These are phyloP conservation scores for Cyclostephanos invisitatus DNA, from an alignment of 108 stramenopile genomes.

Conservation along the genomic window DNA sequence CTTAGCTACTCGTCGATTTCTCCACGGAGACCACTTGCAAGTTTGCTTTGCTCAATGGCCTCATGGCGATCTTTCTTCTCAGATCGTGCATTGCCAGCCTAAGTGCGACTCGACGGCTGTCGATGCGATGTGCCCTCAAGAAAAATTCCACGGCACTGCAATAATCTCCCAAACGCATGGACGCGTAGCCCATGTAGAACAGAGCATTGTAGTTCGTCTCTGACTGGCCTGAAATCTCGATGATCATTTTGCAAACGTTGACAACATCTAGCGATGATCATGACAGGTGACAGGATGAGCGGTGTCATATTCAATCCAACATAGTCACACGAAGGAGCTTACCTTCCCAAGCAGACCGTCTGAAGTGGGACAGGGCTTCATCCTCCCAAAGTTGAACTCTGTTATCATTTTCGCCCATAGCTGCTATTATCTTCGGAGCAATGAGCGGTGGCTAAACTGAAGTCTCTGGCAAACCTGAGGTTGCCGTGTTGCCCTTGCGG, in stretches of 20 bases:
- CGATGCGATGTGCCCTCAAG: not conserved
- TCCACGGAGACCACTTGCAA: no score
- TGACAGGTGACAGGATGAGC: not conserved
- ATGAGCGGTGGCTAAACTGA: no score
- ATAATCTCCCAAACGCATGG: not conserved
- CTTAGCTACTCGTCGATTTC: no score
- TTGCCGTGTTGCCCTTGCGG: no score
- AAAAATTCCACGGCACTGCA: not conserved
- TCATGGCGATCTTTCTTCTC: not conserved
- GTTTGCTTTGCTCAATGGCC: no score
- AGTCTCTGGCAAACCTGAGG: no score
- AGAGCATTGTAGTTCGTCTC: not conserved
- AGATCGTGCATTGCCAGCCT: not conserved
- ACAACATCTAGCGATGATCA: not conserved
- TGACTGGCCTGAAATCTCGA: not conserved
- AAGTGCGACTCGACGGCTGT: not conserved
- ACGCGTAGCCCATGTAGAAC: not conserved
- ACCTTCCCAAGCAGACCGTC: slow-evolving; percentile 1
- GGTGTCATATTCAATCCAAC: not conserved
- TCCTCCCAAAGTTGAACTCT: not conserved
- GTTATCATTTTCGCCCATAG: no score
- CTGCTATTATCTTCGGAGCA: no score
- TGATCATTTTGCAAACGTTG: not conserved
- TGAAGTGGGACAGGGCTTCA: not conserved
- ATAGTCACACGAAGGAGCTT: not conserved